Evolutionary conservation across 164 flowering plant genomes (phyloP).

Genomic region (Cinnamomum chago): DNA sequence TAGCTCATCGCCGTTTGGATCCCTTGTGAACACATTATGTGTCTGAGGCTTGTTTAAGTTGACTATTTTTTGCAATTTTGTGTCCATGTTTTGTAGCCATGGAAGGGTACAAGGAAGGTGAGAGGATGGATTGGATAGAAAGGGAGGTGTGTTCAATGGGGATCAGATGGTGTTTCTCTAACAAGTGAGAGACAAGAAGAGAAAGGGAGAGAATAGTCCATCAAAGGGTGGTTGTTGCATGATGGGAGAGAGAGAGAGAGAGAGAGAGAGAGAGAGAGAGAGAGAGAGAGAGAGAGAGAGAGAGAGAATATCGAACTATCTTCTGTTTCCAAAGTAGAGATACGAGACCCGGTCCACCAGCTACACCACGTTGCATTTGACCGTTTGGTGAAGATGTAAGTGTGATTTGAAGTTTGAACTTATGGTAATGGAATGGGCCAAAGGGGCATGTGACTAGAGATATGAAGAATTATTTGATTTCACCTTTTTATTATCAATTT

Average conservation of each 20-base stretch:
- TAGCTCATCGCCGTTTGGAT: conserved; percentile 9
- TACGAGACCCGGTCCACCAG: neutral
- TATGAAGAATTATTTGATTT: too few relatives aligned
- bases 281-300: neutral
- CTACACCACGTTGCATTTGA: neutral
- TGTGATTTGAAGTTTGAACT: neutral
- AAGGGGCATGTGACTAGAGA: too few relatives aligned
- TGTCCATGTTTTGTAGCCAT: conserved; percentile 19
- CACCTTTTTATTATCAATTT: too few relatives aligned
- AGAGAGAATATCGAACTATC: neutral
- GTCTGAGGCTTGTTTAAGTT: neutral
- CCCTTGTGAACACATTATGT: neutral
- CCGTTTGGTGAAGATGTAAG: neutral
- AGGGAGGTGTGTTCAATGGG: neutral
- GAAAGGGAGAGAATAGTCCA: neutral
- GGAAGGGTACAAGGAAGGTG: conserved; percentile 5
- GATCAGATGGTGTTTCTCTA: neutral
- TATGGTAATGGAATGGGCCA: neutral
- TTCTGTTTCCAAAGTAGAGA: neutral
- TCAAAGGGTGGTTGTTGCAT: neutral
- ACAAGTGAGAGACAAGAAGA: neutral
- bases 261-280: neutral
- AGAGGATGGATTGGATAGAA: neutral
- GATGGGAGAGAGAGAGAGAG: neutral
- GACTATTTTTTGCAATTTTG: conserved; percentile 10